Base-by-base conservation (phyloP, 2,329 filamentous ascomycete species). In the Fusarium succisae region DNA sequence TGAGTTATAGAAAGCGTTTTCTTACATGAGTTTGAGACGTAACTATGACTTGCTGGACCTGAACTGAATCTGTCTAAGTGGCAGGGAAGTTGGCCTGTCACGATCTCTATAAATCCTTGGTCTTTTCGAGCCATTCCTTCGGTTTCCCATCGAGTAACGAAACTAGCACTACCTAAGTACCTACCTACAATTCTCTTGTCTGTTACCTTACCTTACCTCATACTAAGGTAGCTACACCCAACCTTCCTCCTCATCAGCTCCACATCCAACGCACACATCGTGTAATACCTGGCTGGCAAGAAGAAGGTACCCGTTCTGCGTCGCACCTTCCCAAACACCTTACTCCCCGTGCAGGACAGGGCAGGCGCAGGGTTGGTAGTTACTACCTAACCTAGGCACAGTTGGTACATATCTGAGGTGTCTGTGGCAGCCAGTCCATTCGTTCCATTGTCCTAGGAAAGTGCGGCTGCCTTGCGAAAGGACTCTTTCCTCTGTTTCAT, bases 271-370 rank as follows among this genome's bases (percentile, higher is more conserved):
- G 70, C 70, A 57, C 45, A 39, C 55, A 54, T 53, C 67, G 59
- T 70, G 66, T 70, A 70, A 54, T 70, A 64, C 47, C 32, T 53
- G 44, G 47, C 35, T 53, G 44, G 41, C 39, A 48, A 32, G n/a
- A 51, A 35, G 41, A 30, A 68, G 24, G 61, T 65, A 61, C 44
- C 55, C 35, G 47, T 54, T 62, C 47, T 68, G 57, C 45, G 32
- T 61, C 37, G 57, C 70, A 58, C 70, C 66, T 73, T 68, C 71
- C 66, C 66, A 71, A 72, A 61, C 45, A 59, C 24, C 24, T 38
- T 60, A 35, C 44, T 69, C 43, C 30, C 64, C 24, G 44, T 51
- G 32, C 43, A 54, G 62, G 41, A n/a, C 55, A 68, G 32, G 45
- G 39, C 28, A 67, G 57, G 63, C 37, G 51, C 55, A 68, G 70